Base-by-base conservation (phyloP, 176 grass and related monocot genomes). In the Bromus sterilis region DNA sequence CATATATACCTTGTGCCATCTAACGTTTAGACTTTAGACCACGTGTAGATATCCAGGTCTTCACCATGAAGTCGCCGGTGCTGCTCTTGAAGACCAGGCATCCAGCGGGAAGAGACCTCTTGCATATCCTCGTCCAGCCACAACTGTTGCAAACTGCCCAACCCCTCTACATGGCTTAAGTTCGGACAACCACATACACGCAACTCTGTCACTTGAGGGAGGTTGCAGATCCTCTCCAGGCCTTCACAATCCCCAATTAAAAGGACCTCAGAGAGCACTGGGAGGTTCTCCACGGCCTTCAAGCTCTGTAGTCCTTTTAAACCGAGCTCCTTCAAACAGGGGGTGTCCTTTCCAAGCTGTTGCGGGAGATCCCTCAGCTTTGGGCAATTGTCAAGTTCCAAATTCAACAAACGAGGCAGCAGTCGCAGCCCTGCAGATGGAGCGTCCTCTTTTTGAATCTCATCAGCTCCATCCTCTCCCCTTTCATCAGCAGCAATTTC, bases 311-410 rank as follows among this genome's bases (percentile, higher is more conserved):
- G 18, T 24, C 5, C 3, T 8, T 0, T 14, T 46, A 85, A 32
- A 0, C 1, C 0, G 2, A 86, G 32, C 6, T 4, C 7, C 16
- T 55, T 43, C 40, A 86, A 24, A 6, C 37, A 33, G 4, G 60
- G 30, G 33, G 51, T 62, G 5, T 77, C 33, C 6, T 74, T 4
- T 13, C 28, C 37, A 21, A 89, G 41, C 9, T 36, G 31, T n/a
- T 36, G 9, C 5, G 70, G 82, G 26, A 82, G 69, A 55, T 35
- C 71, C 24, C 39, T 85, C 13, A 85, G 33, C 31, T 85, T 85
- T 1, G 81, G 87, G 56, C 87, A 85, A 4, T 11, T 11, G 1
- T 2, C 0, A 10, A 89, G 21, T 12, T 1, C 0, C 4, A 80
- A 31, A 11, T 8, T 0, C 3, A 6, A 8, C 4, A 89, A 28